phyloP scores from a whole-genome alignment of 1,139 yeast species.

The Suhomyces yuchorum region DNA sequence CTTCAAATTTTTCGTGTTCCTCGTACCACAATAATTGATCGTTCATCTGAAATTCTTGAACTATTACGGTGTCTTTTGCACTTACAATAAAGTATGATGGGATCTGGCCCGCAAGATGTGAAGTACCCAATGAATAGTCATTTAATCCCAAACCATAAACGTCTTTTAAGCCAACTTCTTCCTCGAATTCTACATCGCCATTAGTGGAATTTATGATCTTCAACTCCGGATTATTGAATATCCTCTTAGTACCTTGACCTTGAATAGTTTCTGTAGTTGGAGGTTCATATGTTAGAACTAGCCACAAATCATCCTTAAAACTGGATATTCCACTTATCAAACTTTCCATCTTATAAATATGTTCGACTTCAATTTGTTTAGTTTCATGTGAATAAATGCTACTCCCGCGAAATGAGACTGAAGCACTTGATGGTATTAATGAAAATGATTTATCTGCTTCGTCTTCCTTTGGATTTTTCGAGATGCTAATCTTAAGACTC shows the following conservation, averaged over 20 bases:
- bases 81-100: constrained; percentile 68
- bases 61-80: constrained; percentile 80
- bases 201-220: constrained; percentile 63
- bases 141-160: constrained; percentile 69
- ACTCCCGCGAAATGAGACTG: constrained; percentile 54
- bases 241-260: constrained; percentile 23
- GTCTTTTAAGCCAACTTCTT: constrained; percentile 70
- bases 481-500: constrained; percentile 57
- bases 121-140: constrained; percentile 66
- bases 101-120: constrained; percentile 36
- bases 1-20: constrained; percentile 52
- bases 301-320: constrained; percentile 65
- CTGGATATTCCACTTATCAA: constrained; percentile 79
- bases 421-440: constrained; percentile 66
- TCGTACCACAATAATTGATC: constrained; percentile 79
- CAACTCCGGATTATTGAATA: constrained; percentile 61
- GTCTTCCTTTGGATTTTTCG: constrained; percentile 6
- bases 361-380: constrained; percentile 58
- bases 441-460: constrained; percentile 8
- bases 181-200: constrained; percentile 80
- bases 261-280: constrained; percentile 31
- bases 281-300: constrained; percentile 59
- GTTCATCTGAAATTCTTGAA: constrained; percentile 63
- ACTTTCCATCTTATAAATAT: constrained; percentile 56
- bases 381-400: constrained; percentile 40